These are phyloP conservation scores for Epichloe uncinata DNA, from an alignment of 2,329 filamentous ascomycete species.

Conservation along the genomic window DNA sequence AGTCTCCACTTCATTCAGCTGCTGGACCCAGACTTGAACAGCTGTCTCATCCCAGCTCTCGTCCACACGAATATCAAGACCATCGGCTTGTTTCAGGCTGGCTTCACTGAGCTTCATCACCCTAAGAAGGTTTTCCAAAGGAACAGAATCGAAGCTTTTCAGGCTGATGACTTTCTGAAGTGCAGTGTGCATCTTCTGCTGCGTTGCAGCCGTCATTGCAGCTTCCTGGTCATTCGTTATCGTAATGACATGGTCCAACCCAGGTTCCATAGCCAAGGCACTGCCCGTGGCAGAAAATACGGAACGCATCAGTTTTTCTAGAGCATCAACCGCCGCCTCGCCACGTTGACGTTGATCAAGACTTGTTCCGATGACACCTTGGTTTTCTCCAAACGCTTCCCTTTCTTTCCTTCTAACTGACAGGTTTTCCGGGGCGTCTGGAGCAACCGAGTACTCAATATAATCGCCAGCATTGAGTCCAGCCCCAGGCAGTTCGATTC, in stretches of 20 bases:
- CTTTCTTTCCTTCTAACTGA: conserved; percentile 42
- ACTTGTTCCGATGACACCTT: conserved; percentile 45
- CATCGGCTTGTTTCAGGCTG: conserved; percentile 53
- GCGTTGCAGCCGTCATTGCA: conserved; percentile 51
- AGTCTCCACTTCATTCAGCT: conserved; percentile 54
- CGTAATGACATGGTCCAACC: conserved; percentile 40
- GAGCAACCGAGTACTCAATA: conserved; percentile 30
- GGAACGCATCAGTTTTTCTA: conserved; percentile 56
- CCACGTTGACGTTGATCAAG: conserved; percentile 73
- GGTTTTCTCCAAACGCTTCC: conserved; percentile 35
- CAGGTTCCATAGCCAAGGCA: conserved; percentile 40
- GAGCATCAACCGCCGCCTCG: conserved; percentile 55
- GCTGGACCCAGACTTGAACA: conserved; percentile 53
- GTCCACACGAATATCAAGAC: conserved; percentile 55
- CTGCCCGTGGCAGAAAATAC: conserved; percentile 69
- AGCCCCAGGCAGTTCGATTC: conserved; percentile 32
- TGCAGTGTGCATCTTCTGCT: conserved; percentile 59
- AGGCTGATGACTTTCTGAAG: conserved; percentile 60
- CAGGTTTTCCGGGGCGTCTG: conserved; percentile 32
- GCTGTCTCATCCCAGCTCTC: conserved; percentile 56
- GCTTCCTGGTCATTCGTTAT: conserved; percentile 46
- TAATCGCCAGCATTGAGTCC: conserved; percentile 41
- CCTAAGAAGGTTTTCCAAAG: conserved; percentile 60
- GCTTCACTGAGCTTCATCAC: conserved; percentile 71
- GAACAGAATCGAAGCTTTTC: conserved; percentile 55